These are phyloP conservation scores for Collybia sordida DNA, from an alignment of 768 basidiomycete species.

Conservation along the genomic window DNA sequence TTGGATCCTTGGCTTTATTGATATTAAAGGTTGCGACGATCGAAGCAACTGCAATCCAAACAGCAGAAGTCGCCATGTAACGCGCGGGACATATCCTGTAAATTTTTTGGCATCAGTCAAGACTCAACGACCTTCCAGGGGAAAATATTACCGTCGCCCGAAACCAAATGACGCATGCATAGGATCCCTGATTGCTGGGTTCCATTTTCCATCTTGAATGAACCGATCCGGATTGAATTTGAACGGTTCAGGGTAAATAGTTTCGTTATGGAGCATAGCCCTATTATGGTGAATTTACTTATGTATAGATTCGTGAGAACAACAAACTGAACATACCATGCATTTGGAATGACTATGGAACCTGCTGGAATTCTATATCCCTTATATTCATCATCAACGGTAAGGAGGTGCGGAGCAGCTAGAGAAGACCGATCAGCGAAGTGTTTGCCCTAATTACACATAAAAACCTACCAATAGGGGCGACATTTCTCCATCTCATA, in stretches of 20 bases:
- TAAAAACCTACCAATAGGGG: conserved; percentile 21
- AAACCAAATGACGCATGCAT: conserved; percentile 21
- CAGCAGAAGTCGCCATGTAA: conserved; percentile 24
- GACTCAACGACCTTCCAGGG: not conserved
- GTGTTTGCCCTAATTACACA: not conserved
- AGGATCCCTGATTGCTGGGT: conserved; percentile 6
- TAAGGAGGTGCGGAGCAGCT: conserved; percentile 30
- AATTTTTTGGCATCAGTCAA: not conserved
- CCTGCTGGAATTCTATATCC: conserved; percentile 35
- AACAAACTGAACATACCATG: conserved; percentile 19
- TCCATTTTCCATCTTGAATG: conserved; percentile 15
- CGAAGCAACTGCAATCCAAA: conserved; percentile 27
- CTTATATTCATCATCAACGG: conserved; percentile 31
- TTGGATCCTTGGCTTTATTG: conserved; percentile 20
- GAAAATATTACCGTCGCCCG: conserved; percentile 18
- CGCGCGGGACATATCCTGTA: conserved; percentile 29
- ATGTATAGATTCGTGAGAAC: not conserved
- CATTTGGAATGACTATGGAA: conserved; percentile 25
- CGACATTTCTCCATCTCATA: conserved; percentile 25
- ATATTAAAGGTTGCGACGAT: conserved; percentile 30
- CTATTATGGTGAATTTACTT: not conserved
- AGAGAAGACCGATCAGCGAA: not conserved
- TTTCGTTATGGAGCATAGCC: conserved; percentile 15
- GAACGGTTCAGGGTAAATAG: conserved; percentile 14
- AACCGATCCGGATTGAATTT: conserved; percentile 20